These are phyloP conservation scores for Ophidiomyces ophidiicola DNA, from an alignment of 2,329 filamentous ascomycete species.

Conservation along the genomic window DNA sequence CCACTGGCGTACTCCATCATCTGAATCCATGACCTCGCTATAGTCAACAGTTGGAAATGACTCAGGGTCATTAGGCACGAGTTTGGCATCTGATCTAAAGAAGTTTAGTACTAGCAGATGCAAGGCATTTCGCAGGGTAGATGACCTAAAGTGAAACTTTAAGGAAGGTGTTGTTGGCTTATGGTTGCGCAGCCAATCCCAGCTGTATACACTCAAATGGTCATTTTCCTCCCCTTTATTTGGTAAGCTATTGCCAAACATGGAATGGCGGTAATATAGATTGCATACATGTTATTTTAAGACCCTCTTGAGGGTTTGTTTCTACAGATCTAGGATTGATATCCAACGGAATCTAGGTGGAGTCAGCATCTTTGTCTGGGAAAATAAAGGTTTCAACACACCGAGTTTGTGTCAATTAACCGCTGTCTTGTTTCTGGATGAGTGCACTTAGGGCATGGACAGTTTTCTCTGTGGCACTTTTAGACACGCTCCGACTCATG, in stretches of 20 bases:
- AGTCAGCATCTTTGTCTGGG: background rate
- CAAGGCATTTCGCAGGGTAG: background rate
- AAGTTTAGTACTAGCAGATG: background rate
- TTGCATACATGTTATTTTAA: constrained; percentile 42
- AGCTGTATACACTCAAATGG: constrained; percentile 57
- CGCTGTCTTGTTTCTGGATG: no score
- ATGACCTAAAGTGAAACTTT: constrained; percentile 4
- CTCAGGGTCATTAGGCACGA: constrained; percentile 22
- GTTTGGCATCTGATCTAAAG: constrained; percentile 12
- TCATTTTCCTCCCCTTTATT: constrained; percentile 52
- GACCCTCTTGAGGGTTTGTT: constrained; percentile 25
- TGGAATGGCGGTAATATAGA: background rate
- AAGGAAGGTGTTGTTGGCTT: background rate
- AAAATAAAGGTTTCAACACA: no score
- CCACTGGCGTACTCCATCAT: constrained; percentile 47
- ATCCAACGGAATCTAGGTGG: constrained; percentile 9
- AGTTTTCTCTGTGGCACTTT: no score
- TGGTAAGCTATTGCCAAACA: background rate
- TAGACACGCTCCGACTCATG: no score
- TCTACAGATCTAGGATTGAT: constrained; percentile 5
- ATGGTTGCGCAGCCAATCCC: constrained; percentile 48
- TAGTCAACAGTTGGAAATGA: constrained; percentile 50
- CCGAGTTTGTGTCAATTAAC: no score
- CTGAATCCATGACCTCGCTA: constrained; percentile 47
- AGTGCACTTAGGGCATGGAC: no score